Evolutionary conservation across 225 moss, liverwort and hornwort species (phyloP).

Genomic region (Sphagnum tenellum): DNA sequence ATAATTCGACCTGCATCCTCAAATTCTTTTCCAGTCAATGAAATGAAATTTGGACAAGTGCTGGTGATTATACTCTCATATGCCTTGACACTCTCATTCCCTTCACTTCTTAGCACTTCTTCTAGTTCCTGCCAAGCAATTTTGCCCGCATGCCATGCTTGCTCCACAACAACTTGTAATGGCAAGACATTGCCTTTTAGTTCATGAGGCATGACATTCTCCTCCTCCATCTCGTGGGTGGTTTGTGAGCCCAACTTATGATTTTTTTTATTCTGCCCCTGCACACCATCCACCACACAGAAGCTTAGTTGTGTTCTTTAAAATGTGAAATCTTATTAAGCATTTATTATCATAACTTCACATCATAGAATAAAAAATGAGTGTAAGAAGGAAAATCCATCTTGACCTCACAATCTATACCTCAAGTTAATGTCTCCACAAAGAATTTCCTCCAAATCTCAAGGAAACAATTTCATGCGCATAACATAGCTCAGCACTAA

Average conservation of each 20-base stretch:
- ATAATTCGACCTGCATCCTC: conserved; percentile 30
- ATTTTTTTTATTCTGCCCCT: not conserved
- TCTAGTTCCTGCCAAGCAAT: conserved; percentile 49
- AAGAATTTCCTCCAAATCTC: no score
- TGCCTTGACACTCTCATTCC: conserved; percentile 4
- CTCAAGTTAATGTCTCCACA: no score
- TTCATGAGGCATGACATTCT: not conserved
- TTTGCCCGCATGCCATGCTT: conserved; percentile 44
- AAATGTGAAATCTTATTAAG: not conserved
- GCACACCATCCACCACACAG: not conserved
- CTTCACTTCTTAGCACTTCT: conserved; percentile 8
- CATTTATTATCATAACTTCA: no score
- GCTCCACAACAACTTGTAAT: conserved; percentile 34
- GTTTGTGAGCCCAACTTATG: not conserved
- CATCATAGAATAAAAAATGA: no score
- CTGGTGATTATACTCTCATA: conserved; percentile 14
- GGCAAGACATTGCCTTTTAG: conserved; percentile 16
- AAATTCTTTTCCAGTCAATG: conserved; percentile 15
- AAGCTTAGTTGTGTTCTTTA: not conserved
- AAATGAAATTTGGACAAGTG: conserved; percentile 24
- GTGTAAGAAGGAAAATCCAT: no score
- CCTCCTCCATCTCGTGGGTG: not conserved
- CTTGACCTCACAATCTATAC: no score
- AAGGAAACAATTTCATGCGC: no score
- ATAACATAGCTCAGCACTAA: no score